A percentile compares a stretch with the other conserved stretches of the same genome.
phyloP scores from a whole-genome alignment of 208 protist genomes.

The Naegleria fowleri region DNA sequence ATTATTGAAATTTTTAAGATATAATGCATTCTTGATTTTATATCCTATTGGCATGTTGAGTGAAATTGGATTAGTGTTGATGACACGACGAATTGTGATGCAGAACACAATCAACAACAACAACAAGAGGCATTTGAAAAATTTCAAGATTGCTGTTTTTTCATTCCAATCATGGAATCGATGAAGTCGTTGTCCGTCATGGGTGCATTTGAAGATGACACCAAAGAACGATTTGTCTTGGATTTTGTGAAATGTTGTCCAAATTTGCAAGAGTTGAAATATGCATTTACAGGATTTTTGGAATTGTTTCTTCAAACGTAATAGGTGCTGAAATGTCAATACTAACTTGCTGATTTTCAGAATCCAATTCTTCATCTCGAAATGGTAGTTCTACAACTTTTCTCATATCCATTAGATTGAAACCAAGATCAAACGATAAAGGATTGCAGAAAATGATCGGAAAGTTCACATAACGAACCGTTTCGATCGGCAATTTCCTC shows the following conservation, averaged over 20 bases:
- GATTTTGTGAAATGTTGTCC: too few species aligned
- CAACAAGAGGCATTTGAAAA: too few species aligned
- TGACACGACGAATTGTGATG: too few species aligned
- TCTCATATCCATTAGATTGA: background rate
- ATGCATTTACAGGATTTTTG: too few species aligned
- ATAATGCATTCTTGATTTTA: conserved; percentile 2
- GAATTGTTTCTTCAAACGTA: background rate
- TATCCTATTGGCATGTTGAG: background rate
- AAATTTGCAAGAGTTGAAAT: too few species aligned
- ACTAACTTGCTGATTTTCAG: too few species aligned
- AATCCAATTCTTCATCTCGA: background rate
- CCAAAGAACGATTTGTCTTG: too few species aligned
- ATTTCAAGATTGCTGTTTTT: too few species aligned
- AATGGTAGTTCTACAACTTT: background rate
- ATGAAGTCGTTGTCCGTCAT: too few species aligned
- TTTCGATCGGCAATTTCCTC: background rate
- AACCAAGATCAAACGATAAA: background rate
- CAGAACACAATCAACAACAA: too few species aligned
- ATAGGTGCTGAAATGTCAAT: background rate
- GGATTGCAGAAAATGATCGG: background rate
- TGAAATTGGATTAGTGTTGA: background rate
- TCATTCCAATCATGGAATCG: too few species aligned
- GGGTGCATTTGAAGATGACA: too few species aligned
- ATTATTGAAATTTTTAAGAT: background rate
- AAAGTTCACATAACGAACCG: background rate